Conservation (phyloP, 2,329 filamentous ascomycete genomes). For the Exophiala sp. region DNA sequence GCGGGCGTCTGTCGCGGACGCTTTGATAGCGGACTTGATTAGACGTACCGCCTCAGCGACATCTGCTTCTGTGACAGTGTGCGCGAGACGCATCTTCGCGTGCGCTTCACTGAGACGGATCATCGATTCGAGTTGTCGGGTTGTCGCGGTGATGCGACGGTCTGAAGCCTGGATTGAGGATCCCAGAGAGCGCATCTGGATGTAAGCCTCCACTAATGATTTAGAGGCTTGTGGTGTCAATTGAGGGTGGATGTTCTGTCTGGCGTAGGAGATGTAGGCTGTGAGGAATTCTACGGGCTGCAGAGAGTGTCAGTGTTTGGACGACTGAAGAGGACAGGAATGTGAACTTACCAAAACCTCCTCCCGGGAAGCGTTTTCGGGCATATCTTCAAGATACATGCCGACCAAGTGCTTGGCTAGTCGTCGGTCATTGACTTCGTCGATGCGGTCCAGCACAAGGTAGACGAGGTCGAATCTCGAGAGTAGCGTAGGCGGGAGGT, state of each 20-base stretch:
- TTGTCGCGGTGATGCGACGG: slow-evolving; percentile 96
- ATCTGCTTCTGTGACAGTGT: slow-evolving; percentile 72
- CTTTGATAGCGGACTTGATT: slow-evolving; percentile 92
- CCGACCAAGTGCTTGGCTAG: slow-evolving; percentile 89
- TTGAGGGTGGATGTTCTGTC: slow-evolving; percentile 75
- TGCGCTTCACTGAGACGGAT: slow-evolving; percentile 95
- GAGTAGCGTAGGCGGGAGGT: slow-evolving; percentile 88
- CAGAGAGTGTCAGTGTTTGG: background rate
- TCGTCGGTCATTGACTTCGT: slow-evolving; percentile 83
- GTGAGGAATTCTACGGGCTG: slow-evolving; percentile 94
- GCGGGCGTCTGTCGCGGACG: slow-evolving; percentile 88
- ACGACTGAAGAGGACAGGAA: background rate
- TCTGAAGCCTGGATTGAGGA: slow-evolving; percentile 82
- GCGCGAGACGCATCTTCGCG: slow-evolving; percentile 89
- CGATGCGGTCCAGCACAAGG: slow-evolving; percentile 87
- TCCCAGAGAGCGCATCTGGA: slow-evolving; percentile 91
- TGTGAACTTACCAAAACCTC: slow-evolving; percentile 71
- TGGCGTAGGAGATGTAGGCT: slow-evolving; percentile 94
- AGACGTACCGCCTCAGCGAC: slow-evolving; percentile 87
- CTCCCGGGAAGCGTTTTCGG: slow-evolving; percentile 71
- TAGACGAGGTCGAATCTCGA: slow-evolving; percentile 98
- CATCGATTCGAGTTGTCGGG: slow-evolving; percentile 95
- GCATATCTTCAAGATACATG: slow-evolving; percentile 94
- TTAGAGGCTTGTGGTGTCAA: slow-evolving; percentile 77
- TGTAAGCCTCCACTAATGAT: slow-evolving; percentile 81